phyloP scores from a whole-genome alignment of 2,329 filamentous ascomycete genomes.

The Aspergillus udagawae region DNA sequence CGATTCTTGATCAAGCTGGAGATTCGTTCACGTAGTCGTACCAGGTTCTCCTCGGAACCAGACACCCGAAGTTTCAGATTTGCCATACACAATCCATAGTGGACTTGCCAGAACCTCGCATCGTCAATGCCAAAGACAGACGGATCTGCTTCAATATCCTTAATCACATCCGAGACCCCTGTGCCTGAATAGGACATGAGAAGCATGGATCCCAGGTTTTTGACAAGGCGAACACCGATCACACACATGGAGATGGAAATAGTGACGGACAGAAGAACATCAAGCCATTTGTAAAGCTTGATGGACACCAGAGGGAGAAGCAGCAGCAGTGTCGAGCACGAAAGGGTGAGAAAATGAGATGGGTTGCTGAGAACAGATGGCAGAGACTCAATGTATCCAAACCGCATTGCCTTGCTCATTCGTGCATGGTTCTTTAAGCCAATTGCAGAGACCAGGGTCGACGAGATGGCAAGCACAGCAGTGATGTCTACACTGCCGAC shows the following conservation, averaged over 20 bases:
- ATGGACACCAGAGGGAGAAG: slow-evolving; percentile 77
- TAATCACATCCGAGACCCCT: slow-evolving; percentile 69
- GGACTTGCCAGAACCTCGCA: slow-evolving; percentile 96
- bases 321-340: slow-evolving; percentile 75
- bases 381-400: slow-evolving; percentile 75
- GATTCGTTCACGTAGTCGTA: slow-evolving; percentile 71
- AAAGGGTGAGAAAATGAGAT: slow-evolving; percentile 88
- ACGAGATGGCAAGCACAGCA: slow-evolving; percentile 73
- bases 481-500: slow-evolving; percentile 77
- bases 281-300: slow-evolving; percentile 76
- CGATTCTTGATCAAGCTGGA: slow-evolving; percentile 76
- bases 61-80: slow-evolving; percentile 76
- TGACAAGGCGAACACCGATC: slow-evolving; percentile 76
- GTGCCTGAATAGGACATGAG: slow-evolving; percentile 77
- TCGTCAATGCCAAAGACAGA: slow-evolving; percentile 76
- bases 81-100: slow-evolving; percentile 94
- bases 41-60: slow-evolving; percentile 68
- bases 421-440: slow-evolving; percentile 84
- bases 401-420: slow-evolving; percentile 86
- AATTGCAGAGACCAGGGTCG: slow-evolving; percentile 81
- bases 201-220: slow-evolving; percentile 86
- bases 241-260: slow-evolving; percentile 87
- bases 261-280: slow-evolving; percentile 72
- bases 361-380: slow-evolving; percentile 90
- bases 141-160: slow-evolving; percentile 78